Base-by-base conservation (phyloP, 164 flowering plant genomes). In the Houttuynia cordata region DNA sequence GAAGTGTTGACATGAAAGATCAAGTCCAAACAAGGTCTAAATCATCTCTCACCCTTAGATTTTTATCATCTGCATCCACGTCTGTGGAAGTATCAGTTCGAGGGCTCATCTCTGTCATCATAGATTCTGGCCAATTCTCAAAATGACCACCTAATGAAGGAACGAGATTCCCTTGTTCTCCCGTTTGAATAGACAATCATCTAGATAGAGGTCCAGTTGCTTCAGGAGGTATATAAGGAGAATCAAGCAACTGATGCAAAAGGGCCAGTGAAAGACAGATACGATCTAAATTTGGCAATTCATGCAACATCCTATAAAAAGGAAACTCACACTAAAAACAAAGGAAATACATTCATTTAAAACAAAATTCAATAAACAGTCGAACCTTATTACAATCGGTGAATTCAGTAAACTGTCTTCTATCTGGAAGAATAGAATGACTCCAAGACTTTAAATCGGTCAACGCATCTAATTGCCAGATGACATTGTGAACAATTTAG, bases 61-160 rank as follows among this genome's bases (percentile, higher is more conserved):
- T 75, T 70, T 71, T 87, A 22, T 85, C 91, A 56, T 85, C 91
- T 21, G 84, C 79, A 53, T 87, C 95, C 34, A 67, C 87, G 66
- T 87, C 95, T n/a, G 95, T 85, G 30, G 95, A 87, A 49, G 85
- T 78, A 77, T 88, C 96, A 34, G 96, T 84, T 74, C 86, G 80
- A 9, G 96, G 96, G 80, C 97, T 91, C 42, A 69, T 79, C 77
- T 85, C 96, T 25, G 95, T 91, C 98, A 91, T 91, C 59, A 61
- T 71, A 59, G 75, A 71, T 56, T 76, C 80, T 66, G 65, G 79
- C 76, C 74, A 76, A 62, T 72, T 79, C 63, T 76, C 86, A 59
- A 70, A 68, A 68, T 66, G 76, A 64, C 68, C 71, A 68, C 76
- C 74, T 57, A 75, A 67, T 59, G 64, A n/a, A 61, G 80, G 65